A percentile compares a stretch with the other conserved stretches of the same genome.
Conservation (phyloP, 495 filamentous ascomycete genomes). For the Aspergillus carlsbadensis region DNA sequence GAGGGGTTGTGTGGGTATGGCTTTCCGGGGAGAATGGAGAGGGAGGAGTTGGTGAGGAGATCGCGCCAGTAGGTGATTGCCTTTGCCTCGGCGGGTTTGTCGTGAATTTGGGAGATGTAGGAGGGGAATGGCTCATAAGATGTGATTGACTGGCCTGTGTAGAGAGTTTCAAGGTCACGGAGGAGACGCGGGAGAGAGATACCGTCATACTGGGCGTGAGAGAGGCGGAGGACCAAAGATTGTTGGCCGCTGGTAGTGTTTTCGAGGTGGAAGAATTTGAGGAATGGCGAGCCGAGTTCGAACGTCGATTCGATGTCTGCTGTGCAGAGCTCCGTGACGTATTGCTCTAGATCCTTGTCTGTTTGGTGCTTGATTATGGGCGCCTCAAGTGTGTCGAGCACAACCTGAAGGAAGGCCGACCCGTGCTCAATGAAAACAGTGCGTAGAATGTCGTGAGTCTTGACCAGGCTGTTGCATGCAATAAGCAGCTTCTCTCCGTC, state of each 20-base stretch:
- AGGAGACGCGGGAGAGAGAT: slow-evolving; percentile 60
- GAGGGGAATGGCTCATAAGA: slow-evolving; percentile 50
- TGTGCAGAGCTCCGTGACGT: slow-evolving; percentile 38
- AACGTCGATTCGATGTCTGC: slow-evolving; percentile 41
- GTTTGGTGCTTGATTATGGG: slow-evolving; percentile 28
- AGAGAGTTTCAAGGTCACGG: slow-evolving; percentile 45
- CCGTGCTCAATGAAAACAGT: slow-evolving; percentile 61
- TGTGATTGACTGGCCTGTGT: slow-evolving; percentile 31
- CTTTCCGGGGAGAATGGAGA: slow-evolving; percentile 44
- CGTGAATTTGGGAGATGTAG: slow-evolving; percentile 38
- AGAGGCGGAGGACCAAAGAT: slow-evolving; percentile 57
- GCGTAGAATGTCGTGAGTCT: slow-evolving; percentile 60
- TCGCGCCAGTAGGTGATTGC: slow-evolving; percentile 48
- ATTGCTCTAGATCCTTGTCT: slow-evolving; percentile 41
- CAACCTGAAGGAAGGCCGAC: slow-evolving; percentile 49
- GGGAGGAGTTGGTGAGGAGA: slow-evolving; percentile 49
- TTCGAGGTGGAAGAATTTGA: slow-evolving; percentile 51
- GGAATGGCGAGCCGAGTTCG: slow-evolving; percentile 55
- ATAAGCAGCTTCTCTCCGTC: slow-evolving; percentile 27
- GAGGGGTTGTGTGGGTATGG: slow-evolving; percentile 27
- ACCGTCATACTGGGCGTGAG: slow-evolving; percentile 69
- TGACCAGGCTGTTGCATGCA: slow-evolving; percentile 42
- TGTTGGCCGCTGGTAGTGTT: slow-evolving; percentile 25
- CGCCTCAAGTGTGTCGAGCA: slow-evolving; percentile 43
- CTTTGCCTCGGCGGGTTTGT: slow-evolving; percentile 16